A percentile compares a stretch with the other conserved stretches of the same genome.
Evolutionary conservation across 441 rosid genomes (phyloP).

Genomic region (Theobroma grandiflorum): DNA sequence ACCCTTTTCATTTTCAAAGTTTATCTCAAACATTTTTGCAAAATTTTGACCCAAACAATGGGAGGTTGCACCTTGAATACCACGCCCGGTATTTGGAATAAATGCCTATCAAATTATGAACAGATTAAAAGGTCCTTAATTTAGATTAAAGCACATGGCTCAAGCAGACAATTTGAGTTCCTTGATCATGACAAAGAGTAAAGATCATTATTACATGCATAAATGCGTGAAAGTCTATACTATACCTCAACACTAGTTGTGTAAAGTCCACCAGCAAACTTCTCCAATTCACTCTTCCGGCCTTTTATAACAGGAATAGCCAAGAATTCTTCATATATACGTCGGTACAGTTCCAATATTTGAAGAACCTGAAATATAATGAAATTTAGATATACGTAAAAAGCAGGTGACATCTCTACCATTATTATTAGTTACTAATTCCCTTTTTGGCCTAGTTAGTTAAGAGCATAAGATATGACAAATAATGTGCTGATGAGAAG

Average conservation of each 20-base stretch:
- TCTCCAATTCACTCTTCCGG: constrained; percentile 94
- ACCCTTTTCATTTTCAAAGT: constrained; percentile 91
- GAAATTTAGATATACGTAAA: background rate
- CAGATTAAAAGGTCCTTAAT: constrained; percentile 7
- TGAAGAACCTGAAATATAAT: constrained; percentile 72
- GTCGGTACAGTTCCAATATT: constrained; percentile 88
- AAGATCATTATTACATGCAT: background rate
- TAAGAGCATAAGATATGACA: background rate
- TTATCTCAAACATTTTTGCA: constrained; percentile 96
- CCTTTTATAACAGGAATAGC: constrained; percentile 97
- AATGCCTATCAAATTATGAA: constrained; percentile 64
- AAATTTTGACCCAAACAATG: constrained; percentile 98
- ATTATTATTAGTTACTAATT: background rate
- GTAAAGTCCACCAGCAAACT: constrained; percentile 99
- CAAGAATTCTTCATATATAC: constrained; percentile 89
- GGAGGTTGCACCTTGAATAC: constrained; percentile 98
- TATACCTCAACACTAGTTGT: constrained; percentile 96
- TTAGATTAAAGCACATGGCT: constrained; percentile 24
- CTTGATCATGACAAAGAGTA: background rate
- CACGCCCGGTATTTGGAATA: constrained; percentile 97
- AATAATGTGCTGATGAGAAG: constrained; percentile 10
- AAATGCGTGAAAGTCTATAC: background rate
- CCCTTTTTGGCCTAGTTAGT: background rate
- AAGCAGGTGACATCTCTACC: background rate
- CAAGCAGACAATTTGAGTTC: background rate